A percentile compares a stretch with the other conserved stretches of the same genome.
These are phyloP conservation scores for Psidium friedrichsthalianum DNA, from an alignment of 345 rosid genomes.

Conservation along the genomic window DNA sequence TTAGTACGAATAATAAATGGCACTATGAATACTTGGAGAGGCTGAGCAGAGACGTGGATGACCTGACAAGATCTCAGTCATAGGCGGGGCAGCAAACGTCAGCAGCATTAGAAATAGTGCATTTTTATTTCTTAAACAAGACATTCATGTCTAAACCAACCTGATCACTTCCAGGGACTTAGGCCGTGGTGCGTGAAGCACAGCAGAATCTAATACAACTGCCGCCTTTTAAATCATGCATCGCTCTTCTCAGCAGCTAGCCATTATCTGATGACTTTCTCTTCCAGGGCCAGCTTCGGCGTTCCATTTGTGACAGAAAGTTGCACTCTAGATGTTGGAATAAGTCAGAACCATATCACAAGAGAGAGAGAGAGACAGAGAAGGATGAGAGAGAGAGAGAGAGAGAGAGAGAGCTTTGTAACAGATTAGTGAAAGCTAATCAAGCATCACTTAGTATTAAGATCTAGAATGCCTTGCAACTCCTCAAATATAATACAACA, in stretches of 20 bases:
- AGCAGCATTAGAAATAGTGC: background rate
- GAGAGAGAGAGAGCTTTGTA: background rate
- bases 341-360: background rate
- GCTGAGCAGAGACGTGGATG: background rate
- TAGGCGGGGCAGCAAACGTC: background rate
- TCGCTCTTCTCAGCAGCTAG: slow-evolving; percentile 21
- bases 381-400: background rate
- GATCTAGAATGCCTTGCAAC: background rate
- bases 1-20: background rate
- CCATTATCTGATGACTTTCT: slow-evolving; percentile 69
- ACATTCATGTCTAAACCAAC: slow-evolving; percentile 2
- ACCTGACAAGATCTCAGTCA: background rate
- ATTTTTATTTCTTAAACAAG: background rate
- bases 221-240: too few species aligned
- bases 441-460: background rate
- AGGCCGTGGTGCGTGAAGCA: slow-evolving; percentile 13
- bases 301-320: slow-evolving; percentile 50
- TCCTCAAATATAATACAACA: background rate
- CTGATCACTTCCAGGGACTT: slow-evolving; percentile 31
- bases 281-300: slow-evolving; percentile 98
- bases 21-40: background rate
- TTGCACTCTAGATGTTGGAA: background rate
- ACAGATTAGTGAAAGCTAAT: background rate
- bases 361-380: background rate
- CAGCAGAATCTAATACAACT: slow-evolving; percentile 24